Conservation (phyloP, 495 filamentous ascomycete genomes). For the Hyaloscypha variabilis region DNA sequence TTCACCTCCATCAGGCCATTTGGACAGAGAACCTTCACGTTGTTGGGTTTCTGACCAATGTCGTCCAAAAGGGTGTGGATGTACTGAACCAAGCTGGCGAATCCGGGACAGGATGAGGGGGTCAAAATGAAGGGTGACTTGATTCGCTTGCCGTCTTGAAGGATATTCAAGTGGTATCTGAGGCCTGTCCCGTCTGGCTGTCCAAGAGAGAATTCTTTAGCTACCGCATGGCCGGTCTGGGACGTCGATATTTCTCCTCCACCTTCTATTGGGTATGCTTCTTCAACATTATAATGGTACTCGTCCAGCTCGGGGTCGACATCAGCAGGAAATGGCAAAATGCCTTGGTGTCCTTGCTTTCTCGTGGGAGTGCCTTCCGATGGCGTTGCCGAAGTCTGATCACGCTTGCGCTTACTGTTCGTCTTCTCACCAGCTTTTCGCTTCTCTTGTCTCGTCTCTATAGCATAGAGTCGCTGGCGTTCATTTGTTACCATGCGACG, state of each 20-base stretch:
- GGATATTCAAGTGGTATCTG: slow-evolving; percentile 20
- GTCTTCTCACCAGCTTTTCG: slow-evolving; percentile 3
- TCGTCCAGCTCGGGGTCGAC: slow-evolving; percentile 26
- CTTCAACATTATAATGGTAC: slow-evolving; percentile 21
- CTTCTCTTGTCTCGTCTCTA: slow-evolving; percentile 52
- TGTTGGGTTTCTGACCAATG: slow-evolving; percentile 23
- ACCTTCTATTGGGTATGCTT: neutral
- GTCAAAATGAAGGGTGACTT: slow-evolving; percentile 18
- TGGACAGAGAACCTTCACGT: slow-evolving; percentile 29
- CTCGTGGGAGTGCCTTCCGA: neutral
- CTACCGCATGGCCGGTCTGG: neutral
- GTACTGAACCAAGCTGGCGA: slow-evolving; percentile 22
- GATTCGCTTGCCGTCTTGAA: slow-evolving; percentile 16
- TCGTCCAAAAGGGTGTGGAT: slow-evolving; percentile 19
- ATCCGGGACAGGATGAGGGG: slow-evolving; percentile 13
- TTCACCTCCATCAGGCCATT: slow-evolving; percentile 42
- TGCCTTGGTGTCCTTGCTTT: neutral
- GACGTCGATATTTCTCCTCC: neutral
- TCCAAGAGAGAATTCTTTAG: neutral
- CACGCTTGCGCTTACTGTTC: neutral
- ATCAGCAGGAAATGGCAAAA: slow-evolving; percentile 8
- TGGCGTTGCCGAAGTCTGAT: neutral
- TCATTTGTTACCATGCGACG: slow-evolving; percentile 68
- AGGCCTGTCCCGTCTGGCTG: slow-evolving; percentile 6
- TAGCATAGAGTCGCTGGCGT: slow-evolving; percentile 62